phyloP scores from a whole-genome alignment of 495 filamentous ascomycete species.

The Friedmanniomyces endolithicus region DNA sequence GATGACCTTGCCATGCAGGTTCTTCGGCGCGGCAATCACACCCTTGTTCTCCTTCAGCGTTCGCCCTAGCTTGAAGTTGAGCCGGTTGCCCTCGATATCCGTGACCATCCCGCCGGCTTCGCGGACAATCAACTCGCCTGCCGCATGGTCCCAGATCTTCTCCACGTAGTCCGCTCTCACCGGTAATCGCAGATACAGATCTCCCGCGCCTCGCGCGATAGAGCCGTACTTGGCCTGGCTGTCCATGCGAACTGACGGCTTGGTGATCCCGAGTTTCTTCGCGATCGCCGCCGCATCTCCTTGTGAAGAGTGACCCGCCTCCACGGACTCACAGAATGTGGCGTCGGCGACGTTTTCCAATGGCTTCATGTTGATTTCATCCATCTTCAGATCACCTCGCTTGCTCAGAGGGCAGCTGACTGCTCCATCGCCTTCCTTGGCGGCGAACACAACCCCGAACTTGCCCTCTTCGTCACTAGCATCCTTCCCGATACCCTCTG shows the following conservation, averaged over 20 bases:
- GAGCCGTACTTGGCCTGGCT: slow-evolving; percentile 96
- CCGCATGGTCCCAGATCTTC: slow-evolving; percentile 99
- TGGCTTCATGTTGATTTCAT: slow-evolving; percentile 63
- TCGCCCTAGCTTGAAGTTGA: slow-evolving; percentile 78
- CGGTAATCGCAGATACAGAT: slow-evolving; percentile 84
- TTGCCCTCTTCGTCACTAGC: slow-evolving; percentile 53
- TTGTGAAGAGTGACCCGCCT: slow-evolving; percentile 81
- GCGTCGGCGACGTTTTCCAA: slow-evolving; percentile 63
- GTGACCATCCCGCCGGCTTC: slow-evolving; percentile 90
- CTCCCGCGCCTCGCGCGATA: slow-evolving; percentile 88
- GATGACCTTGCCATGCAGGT: slow-evolving; percentile 63
- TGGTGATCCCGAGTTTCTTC: slow-evolving; percentile 68
- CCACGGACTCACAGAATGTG: slow-evolving; percentile 90
- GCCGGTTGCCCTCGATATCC: slow-evolving; percentile 61
- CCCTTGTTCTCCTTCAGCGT: slow-evolving; percentile 84
- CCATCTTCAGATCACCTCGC: slow-evolving; percentile 44
- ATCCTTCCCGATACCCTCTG: slow-evolving; percentile 52
- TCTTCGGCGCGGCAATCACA: slow-evolving; percentile 73
- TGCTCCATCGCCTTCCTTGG: slow-evolving; percentile 63
- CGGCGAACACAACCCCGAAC: slow-evolving; percentile 69
- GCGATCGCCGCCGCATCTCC: slow-evolving; percentile 77
- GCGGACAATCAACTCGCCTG: slow-evolving; percentile 85
- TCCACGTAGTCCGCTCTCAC: slow-evolving; percentile 78
- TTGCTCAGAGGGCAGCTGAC: slow-evolving; percentile 55
- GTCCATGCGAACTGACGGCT: slow-evolving; percentile 79